A percentile compares a stretch with the other conserved stretches of the same genome.
These are phyloP conservation scores for Pseudomassariella vexata DNA, from an alignment of 2,329 filamentous ascomycete species.

Conservation along the genomic window DNA sequence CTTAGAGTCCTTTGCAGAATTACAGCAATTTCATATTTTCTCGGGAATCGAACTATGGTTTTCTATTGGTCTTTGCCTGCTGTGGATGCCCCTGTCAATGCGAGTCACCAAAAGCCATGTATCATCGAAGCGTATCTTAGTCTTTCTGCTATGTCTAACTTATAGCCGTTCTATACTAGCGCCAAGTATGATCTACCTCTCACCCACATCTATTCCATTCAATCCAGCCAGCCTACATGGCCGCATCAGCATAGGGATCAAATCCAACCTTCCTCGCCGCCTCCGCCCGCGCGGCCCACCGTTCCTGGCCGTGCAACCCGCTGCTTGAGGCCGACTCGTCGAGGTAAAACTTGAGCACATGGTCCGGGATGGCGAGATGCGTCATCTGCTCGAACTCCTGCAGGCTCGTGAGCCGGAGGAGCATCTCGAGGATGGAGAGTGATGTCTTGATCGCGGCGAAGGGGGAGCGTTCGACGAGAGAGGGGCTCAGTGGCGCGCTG, in stretches of 20 bases:
- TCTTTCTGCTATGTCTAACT: too few species aligned
- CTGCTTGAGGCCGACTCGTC: slow-evolving; percentile 49
- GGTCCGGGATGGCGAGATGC: slow-evolving; percentile 84
- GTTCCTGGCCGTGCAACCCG: slow-evolving; percentile 39
- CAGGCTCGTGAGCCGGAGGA: slow-evolving; percentile 77
- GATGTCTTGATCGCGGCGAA: slow-evolving; percentile 49
- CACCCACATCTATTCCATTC: too few species aligned
- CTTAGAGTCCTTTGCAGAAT: too few species aligned
- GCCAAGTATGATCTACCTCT: too few species aligned
- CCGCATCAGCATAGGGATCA: slow-evolving; percentile 46
- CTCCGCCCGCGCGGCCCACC: slow-evolving; percentile 36
- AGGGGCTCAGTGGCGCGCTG: slow-evolving; percentile 11
- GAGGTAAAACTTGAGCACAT: slow-evolving; percentile 84
- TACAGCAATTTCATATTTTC: too few species aligned
- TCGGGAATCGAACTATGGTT: too few species aligned
- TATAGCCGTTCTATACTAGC: too few species aligned
- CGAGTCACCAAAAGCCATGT: too few species aligned
- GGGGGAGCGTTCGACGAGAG: slow-evolving; percentile 36
- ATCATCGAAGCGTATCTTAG: too few species aligned
- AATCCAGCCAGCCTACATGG: too few species aligned
- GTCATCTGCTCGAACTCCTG: slow-evolving; percentile 90
- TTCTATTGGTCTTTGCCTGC: too few species aligned
- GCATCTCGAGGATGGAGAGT: slow-evolving; percentile 77
- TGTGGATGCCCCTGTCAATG: too few species aligned
- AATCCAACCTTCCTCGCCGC: slow-evolving; percentile 47